phyloP scores from a whole-genome alignment of 768 basidiomycete species.

The Pleurotus citrinopileatus region DNA sequence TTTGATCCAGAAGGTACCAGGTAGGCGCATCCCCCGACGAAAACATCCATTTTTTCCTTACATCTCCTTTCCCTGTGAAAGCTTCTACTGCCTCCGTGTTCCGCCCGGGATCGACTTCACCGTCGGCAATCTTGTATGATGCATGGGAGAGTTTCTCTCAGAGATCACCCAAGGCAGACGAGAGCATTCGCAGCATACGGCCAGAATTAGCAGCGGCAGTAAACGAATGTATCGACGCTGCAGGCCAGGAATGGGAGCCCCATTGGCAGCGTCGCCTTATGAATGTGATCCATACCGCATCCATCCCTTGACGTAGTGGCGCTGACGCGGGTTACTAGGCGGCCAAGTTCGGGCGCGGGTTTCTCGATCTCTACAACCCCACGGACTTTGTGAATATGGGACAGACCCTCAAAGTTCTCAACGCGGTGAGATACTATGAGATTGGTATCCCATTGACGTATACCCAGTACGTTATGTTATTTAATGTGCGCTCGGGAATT shows the following conservation, averaged over 20 bases:
- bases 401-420: conserved; percentile 88
- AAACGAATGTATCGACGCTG: conserved; percentile 91
- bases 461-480: conserved; percentile 62
- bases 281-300: conserved; percentile 49
- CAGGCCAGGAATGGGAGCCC: conserved; percentile 88
- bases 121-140: conserved; percentile 88
- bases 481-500: conserved; percentile 1
- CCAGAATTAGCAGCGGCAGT: conserved; percentile 85
- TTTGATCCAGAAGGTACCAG: conserved; percentile 90
- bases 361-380: conserved; percentile 90
- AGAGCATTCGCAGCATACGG: conserved; percentile 84
- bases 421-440: conserved; percentile 88
- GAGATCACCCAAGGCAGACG: conserved; percentile 89
- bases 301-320: not conserved
- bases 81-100: conserved; percentile 82
- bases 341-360: conserved; percentile 95
- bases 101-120: conserved; percentile 87
- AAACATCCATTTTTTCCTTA: not conserved
- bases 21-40: conserved; percentile 36
- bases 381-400: conserved; percentile 92
- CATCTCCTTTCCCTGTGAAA: conserved; percentile 21
- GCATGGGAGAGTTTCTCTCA: conserved; percentile 86
- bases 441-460: conserved; percentile 93
- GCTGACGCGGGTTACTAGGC: conserved; percentile 48
- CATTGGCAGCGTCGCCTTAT: conserved; percentile 86